phyloP scores from a whole-genome alignment of 768 basidiomycete genomes.

The Tylopilus sp. region DNA sequence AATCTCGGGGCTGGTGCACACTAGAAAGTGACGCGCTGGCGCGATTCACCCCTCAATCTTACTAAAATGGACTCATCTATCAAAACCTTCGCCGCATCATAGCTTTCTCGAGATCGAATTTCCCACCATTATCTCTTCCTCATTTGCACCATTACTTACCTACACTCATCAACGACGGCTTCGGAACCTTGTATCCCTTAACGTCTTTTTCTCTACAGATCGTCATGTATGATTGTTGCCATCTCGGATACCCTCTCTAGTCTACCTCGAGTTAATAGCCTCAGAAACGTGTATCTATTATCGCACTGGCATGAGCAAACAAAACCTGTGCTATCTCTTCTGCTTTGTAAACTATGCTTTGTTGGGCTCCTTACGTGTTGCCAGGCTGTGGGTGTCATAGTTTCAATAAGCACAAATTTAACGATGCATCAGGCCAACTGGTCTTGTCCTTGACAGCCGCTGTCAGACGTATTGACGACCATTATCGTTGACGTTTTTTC shows the following conservation, averaged over 20 bases:
- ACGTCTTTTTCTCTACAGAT: conserved; percentile 9
- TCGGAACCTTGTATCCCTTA: conserved; percentile 30
- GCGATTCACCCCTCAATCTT: conserved; percentile 15
- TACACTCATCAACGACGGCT: conserved; percentile 16
- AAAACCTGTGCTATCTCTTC: conserved; percentile 2
- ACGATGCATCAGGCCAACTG: not conserved
- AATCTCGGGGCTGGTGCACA: conserved; percentile 45
- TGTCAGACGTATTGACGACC: too few species aligned
- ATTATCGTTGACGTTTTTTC: not conserved
- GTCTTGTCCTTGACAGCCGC: conserved; percentile 4
- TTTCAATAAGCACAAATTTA: not conserved
- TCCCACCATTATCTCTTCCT: conserved; percentile 25
- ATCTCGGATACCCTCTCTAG: conserved; percentile 29
- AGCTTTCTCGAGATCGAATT: conserved; percentile 13
- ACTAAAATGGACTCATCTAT: conserved; percentile 17
- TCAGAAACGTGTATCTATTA: conserved; percentile 30
- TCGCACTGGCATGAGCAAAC: conserved; percentile 9
- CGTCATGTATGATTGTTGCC: conserved; percentile 17
- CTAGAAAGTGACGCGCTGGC: conserved; percentile 23
- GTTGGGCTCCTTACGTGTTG: conserved; percentile 1
- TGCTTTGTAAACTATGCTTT: not conserved
- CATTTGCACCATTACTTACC: conserved; percentile 21
- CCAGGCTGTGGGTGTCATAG: not conserved
- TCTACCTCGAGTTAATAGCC: conserved; percentile 28
- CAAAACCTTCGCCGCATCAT: conserved; percentile 8